Evolutionary conservation across 83 land plant genomes (phyloP).

Genomic region (Thuja plicata): DNA sequence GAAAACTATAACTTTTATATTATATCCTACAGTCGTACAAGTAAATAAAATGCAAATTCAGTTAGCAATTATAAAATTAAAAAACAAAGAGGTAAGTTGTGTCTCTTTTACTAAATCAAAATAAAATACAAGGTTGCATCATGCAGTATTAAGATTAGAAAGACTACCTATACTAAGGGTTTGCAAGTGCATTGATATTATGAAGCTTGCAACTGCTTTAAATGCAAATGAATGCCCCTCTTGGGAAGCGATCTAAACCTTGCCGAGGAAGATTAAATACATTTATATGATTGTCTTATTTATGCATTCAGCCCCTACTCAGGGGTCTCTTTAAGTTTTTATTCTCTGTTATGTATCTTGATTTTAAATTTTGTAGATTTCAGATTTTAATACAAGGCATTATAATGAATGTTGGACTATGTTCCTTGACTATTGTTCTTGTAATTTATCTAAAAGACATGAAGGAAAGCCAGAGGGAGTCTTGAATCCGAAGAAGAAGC

Average conservation of each 20-base stretch:
- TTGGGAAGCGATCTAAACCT: background rate
- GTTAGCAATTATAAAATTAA: background rate
- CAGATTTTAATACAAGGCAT: background rate
- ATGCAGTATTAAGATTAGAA: background rate
- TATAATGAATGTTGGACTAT: background rate
- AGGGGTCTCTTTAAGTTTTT: background rate
- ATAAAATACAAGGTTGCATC: background rate
- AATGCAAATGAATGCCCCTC: background rate
- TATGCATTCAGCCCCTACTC: background rate
- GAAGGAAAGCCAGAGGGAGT: constrained; percentile 96
- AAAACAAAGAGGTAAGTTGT: background rate
- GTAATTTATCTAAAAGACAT: constrained; percentile 34
- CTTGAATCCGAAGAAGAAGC: constrained; percentile 96
- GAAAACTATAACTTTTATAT: background rate
- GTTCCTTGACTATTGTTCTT: background rate
- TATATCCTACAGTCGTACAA: background rate
- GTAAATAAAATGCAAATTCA: background rate
- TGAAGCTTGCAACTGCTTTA: background rate
- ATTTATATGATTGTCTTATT: background rate
- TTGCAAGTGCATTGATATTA: background rate
- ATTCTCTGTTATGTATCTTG: no score
- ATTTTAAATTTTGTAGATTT: background rate
- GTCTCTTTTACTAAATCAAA: background rate
- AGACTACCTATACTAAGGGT: background rate
- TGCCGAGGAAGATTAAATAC: background rate